Conservation (phyloP, 2,329 filamentous ascomycete genomes). For the Aureobasidium sp. region DNA sequence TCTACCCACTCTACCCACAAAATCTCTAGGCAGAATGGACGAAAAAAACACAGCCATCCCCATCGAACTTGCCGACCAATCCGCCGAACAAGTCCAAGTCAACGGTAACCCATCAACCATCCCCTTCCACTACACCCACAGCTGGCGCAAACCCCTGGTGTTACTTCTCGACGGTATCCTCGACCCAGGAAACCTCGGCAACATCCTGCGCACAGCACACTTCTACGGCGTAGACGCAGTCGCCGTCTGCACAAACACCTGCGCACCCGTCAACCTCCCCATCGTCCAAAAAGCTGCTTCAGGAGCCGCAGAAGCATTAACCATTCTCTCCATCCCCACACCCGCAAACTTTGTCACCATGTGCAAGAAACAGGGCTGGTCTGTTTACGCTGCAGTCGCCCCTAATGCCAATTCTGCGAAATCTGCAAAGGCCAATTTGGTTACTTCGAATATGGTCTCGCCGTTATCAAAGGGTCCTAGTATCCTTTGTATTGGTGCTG, state of each 20-base stretch:
- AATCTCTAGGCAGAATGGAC: constrained; percentile 25
- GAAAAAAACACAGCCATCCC: constrained; percentile 41
- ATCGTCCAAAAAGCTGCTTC: constrained; percentile 80
- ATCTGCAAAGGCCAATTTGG: neutral
- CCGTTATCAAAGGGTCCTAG: constrained; percentile 42
- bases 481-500: constrained; percentile 74
- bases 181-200: constrained; percentile 85
- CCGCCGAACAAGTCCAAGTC: constrained; percentile 60
- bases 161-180: constrained; percentile 63
- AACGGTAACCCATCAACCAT: constrained; percentile 52
- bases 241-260: constrained; percentile 61
- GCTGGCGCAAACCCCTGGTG: constrained; percentile 56
- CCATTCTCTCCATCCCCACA: constrained; percentile 60
- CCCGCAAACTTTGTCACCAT: constrained; percentile 60
- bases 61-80: constrained; percentile 54
- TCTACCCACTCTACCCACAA: constrained; percentile 50
- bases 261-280: constrained; percentile 65
- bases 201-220: constrained; percentile 77
- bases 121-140: constrained; percentile 18
- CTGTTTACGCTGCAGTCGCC: constrained; percentile 65
- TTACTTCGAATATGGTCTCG: constrained; percentile 7
- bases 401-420: constrained; percentile 22
- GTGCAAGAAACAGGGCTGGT: constrained; percentile 68
- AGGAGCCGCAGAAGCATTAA: constrained; percentile 74
- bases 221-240: constrained; percentile 88